Evolutionary conservation across 768 basidiomycete species (phyloP).

Genomic region (Serpula lacrymans): DNA sequence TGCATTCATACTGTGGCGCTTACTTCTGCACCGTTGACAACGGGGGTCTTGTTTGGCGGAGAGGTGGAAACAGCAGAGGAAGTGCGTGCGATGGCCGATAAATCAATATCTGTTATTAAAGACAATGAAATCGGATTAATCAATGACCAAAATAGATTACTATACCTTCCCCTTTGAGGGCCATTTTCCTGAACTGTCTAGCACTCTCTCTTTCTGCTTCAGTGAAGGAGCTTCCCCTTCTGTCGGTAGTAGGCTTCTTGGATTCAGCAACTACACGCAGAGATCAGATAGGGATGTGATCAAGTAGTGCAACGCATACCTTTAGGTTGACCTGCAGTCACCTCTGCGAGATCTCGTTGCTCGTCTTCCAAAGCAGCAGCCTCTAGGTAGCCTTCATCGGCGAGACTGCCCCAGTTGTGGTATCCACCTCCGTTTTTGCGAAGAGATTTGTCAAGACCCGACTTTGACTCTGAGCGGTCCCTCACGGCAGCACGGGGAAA

Average conservation of each 20-base stretch:
- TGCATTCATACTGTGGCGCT: too few relatives aligned
- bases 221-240: constrained; percentile 42
- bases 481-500: constrained; percentile 69
- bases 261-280: constrained; percentile 17
- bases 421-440: constrained; percentile 79
- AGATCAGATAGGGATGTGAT: constrained; percentile 8
- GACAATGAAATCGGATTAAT: constrained; percentile 4
- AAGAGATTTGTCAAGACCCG: constrained; percentile 66
- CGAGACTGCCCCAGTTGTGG: constrained; percentile 82
- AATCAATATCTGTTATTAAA: constrained; percentile 46
- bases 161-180: constrained; percentile 57
- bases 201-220: constrained; percentile 68
- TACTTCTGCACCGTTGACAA: constrained; percentile 17
- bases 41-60: constrained; percentile 26
- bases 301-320: constrained; percentile 3
- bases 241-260: constrained; percentile 26
- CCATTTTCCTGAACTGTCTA: constrained; percentile 67
- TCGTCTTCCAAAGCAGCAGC: constrained; percentile 57
- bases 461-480: constrained; percentile 78
- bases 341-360: constrained; percentile 40
- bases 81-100: constrained; percentile 79
- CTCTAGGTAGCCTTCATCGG: constrained; percentile 62
- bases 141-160: constrained; percentile 25
- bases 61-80: constrained; percentile 67
- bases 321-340: constrained; percentile 19